Evolutionary conservation across 208 protist species (phyloP).

Genomic region (Leishmania arabica): DNA sequence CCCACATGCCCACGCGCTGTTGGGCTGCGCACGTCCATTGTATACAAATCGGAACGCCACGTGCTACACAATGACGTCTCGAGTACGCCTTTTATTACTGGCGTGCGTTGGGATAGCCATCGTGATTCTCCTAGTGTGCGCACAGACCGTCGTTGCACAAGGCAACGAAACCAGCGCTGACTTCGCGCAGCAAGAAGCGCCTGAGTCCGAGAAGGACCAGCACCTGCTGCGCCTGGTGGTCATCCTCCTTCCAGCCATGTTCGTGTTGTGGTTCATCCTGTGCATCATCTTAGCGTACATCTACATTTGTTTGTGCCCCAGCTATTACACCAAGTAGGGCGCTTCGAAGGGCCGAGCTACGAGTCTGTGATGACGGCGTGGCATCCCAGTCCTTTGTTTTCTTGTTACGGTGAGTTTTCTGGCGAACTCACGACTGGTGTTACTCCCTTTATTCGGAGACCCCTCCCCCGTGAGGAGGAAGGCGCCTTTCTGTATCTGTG

Average conservation of each 20-base stretch:
- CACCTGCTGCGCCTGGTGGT: slow-evolving; percentile 12
- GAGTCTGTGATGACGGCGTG: background rate
- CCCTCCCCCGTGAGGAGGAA: background rate
- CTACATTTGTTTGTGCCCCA: slow-evolving; percentile 25
- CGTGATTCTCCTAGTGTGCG: background rate
- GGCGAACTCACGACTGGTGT: background rate
- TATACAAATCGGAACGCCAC: background rate
- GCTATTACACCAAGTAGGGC: slow-evolving; percentile 19
- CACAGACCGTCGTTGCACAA: background rate
- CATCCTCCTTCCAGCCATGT: slow-evolving; percentile 20
- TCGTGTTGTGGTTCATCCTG: slow-evolving; percentile 14
- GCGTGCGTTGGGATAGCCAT: background rate
- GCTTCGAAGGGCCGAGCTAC: background rate
- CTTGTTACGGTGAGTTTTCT: background rate
- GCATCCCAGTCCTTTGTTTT: background rate
- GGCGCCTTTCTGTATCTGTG: background rate
- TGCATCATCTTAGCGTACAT: slow-evolving; percentile 15
- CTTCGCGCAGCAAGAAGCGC: background rate
- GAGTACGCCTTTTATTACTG: background rate
- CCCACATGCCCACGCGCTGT: background rate
- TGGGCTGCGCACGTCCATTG: background rate
- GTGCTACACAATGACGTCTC: background rate
- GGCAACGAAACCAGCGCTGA: background rate
- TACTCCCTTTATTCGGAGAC: too few species aligned
- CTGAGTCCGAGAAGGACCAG: slow-evolving; percentile 13